A percentile compares a stretch with the other conserved stretches of the same genome.
phyloP scores from a whole-genome alignment of 176 grass and related monocot species.

The Coix lacrymajobi region DNA sequence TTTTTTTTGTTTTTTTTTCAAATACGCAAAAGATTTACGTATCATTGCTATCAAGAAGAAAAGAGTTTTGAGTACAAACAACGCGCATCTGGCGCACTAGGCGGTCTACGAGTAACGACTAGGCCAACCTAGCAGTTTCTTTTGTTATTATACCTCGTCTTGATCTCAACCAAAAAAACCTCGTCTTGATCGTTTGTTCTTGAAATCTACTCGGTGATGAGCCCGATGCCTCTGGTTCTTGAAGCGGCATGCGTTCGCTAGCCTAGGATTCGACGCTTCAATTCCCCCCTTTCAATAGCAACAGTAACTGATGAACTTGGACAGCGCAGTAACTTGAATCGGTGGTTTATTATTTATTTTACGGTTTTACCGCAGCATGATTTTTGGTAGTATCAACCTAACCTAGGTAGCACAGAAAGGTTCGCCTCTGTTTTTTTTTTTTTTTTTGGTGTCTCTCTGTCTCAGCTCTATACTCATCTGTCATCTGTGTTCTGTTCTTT shows the following conservation, averaged over 20 bases:
- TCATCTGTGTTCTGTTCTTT: background rate
- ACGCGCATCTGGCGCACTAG: too few species aligned
- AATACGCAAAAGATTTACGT: too few species aligned
- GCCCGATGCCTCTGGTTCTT: background rate
- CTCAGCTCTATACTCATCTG: background rate
- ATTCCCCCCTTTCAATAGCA: background rate
- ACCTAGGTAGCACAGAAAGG: background rate
- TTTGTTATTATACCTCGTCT: too few species aligned
- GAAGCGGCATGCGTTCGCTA: background rate
- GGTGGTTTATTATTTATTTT: background rate
- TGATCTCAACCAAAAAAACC: background rate
- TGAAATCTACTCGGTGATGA: background rate
- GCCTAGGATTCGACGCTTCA: background rate
- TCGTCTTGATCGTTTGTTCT: background rate
- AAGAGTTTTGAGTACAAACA: too few species aligned
- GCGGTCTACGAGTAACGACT: too few species aligned
- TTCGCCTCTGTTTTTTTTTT: too few species aligned
- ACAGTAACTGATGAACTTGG: background rate
- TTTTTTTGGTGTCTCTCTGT: background rate
- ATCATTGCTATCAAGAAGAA: too few species aligned
- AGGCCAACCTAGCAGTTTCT: too few species aligned
- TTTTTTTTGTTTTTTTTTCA: too few species aligned
- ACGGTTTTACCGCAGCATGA: background rate
- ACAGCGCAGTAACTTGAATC: background rate
- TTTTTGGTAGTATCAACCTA: background rate